Base-by-base conservation (phyloP, 768 basidiomycete species). In the Sporobolomyces pararoseus region DNA sequence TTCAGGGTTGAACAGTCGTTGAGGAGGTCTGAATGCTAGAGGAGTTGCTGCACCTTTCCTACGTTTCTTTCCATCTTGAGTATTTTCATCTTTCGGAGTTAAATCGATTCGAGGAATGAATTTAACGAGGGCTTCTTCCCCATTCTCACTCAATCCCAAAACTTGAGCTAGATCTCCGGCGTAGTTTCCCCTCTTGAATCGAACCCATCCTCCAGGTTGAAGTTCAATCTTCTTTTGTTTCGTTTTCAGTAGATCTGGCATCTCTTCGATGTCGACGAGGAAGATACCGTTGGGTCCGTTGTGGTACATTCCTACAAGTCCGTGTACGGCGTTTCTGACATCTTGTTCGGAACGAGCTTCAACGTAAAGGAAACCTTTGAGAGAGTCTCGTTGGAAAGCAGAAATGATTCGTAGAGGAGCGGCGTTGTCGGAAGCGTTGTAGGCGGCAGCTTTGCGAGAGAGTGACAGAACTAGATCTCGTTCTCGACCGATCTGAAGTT, bases 61-160 rank as follows among this genome's bases (percentile, higher is more conserved):
- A 62, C 90, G 86, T 79, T 95, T 95, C 77, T 86, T 87, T 35
- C 85, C 84, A 72, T 83, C 86, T 64, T 67, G 51, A 13, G 84
- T 80, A n/a, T 51, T 57, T 25, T 73, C 70, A 59, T 77, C 70
- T 52, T 88, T 86, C 37, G 95, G 95, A 67, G 88, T 90, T 61
- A 97, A 83, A 81, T 99, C 96, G 78, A 99, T 96, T 76, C 96
- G 89, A n/a, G 96, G 96, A 67, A 99, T 86, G 78, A 96, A 92
- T 78, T 91, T 89, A 75, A 98, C 84, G 1, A 89, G 91, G 55
- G 93, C 89, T 59, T 92, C 90, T 77, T 97, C 94, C 62, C 90
- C 88, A 66, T 90, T 91, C 80, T 97, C 90, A 25, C 90, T 90
- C 69, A 95, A 85, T 78, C 96, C 94, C 80, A 95, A 83, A 58